Percentiles rank a stretch among this genome's conserved stretches.
These are phyloP conservation scores for Staphylotrichum longicolle DNA, from an alignment of 495 filamentous ascomycete genomes.

Conservation along the genomic window DNA sequence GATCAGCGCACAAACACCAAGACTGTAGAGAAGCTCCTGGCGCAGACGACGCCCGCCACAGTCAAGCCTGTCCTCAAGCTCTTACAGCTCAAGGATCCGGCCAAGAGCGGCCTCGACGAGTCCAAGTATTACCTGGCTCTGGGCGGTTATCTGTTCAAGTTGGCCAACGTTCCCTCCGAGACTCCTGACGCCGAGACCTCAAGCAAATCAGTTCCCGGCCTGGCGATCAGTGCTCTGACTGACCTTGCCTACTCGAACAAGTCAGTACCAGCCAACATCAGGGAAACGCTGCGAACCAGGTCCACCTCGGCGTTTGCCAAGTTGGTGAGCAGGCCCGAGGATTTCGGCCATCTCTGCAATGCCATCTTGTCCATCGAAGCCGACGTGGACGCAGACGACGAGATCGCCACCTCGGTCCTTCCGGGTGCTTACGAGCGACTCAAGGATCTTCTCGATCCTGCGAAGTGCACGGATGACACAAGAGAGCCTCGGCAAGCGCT, in stretches of 20 bases:
- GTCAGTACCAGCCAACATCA: slow-evolving; percentile 56
- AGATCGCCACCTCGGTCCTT: slow-evolving; percentile 54
- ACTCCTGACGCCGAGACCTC: slow-evolving; percentile 17
- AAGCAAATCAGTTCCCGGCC: slow-evolving; percentile 36
- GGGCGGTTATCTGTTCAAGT: slow-evolving; percentile 54
- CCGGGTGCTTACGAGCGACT: slow-evolving; percentile 63
- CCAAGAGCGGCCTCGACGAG: slow-evolving; percentile 35
- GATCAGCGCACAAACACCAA: slow-evolving; percentile 87
- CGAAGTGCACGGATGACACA: slow-evolving; percentile 40
- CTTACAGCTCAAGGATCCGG: slow-evolving; percentile 33
- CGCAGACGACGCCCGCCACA: slow-evolving; percentile 55
- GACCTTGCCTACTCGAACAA: slow-evolving; percentile 52
- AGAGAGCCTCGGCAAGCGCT: slow-evolving; percentile 57
- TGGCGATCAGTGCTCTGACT: slow-evolving; percentile 45
- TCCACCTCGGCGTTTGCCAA: slow-evolving; percentile 63
- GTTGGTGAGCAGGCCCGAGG: slow-evolving; percentile 61
- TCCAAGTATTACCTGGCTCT: slow-evolving; percentile 48
- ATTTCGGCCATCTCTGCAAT: slow-evolving; percentile 50
- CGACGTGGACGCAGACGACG: slow-evolving; percentile 58
- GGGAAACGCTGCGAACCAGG: slow-evolving; percentile 65
- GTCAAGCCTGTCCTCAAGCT: slow-evolving; percentile 47
- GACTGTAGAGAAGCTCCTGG: slow-evolving; percentile 73
- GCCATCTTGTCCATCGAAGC: slow-evolving; percentile 47
- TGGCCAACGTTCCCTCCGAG: slow-evolving; percentile 33
- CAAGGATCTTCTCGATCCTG: slow-evolving; percentile 63